These are phyloP conservation scores for Tetradesmus obliquus DNA, from an alignment of 139 green algal species.

Conservation along the genomic window DNA sequence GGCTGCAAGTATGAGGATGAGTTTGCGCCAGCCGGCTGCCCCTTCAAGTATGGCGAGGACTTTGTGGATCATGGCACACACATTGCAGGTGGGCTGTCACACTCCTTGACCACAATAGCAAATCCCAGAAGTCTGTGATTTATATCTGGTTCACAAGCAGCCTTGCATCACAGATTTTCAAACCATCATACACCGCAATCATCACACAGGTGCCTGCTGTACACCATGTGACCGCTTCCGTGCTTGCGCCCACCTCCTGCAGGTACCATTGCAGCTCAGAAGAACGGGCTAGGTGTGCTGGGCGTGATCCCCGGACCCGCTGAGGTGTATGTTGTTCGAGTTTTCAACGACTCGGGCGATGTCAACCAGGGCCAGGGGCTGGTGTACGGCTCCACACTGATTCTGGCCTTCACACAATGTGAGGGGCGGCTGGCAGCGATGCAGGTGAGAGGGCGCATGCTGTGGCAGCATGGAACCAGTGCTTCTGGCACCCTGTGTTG, in stretches of 20 bases:
- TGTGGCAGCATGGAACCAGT: neutral
- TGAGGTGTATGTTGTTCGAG: constrained; percentile 35
- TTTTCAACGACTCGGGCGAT: constrained; percentile 42
- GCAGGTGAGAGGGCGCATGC: neutral
- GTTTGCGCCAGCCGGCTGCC: constrained; percentile 36
- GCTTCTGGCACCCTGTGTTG: too few species aligned
- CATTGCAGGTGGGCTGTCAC: neutral
- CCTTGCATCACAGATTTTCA: neutral
- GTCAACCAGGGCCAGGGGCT: constrained; percentile 47
- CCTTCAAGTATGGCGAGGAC: constrained; percentile 22
- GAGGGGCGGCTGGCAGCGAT: constrained; percentile 9
- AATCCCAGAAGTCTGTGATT: too few species aligned
- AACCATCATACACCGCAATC: neutral
- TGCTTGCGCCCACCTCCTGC: neutral
- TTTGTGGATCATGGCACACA: constrained; percentile 35
- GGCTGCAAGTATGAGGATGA: constrained; percentile 46
- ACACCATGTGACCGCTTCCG: neutral
- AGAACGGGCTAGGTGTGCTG: constrained; percentile 14
- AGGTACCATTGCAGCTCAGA: constrained; percentile 31
- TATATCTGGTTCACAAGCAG: too few species aligned
- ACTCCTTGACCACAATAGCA: neutral
- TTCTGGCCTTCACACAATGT: constrained; percentile 44
- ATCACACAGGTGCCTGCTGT: neutral
- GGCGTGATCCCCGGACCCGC: constrained; percentile 34
- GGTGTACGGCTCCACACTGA: constrained; percentile 42